Evolutionary conservation across 2,329 filamentous ascomycete species (phyloP).

Genomic region (Westerdykella aurantiaca): DNA sequence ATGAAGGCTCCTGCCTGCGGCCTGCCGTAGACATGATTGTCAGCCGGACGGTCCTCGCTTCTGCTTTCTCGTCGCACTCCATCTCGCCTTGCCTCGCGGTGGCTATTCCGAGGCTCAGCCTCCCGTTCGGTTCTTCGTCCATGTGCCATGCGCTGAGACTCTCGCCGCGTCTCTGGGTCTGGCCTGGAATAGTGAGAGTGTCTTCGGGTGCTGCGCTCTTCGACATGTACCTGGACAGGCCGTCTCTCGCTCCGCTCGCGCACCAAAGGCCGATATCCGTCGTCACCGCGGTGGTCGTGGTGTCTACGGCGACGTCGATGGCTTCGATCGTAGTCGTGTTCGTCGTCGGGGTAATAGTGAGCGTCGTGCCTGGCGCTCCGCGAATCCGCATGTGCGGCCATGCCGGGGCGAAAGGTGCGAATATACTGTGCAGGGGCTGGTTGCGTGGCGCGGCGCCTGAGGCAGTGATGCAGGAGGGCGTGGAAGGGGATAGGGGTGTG

Average conservation of each 20-base stretch:
- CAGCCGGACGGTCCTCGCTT: constrained; percentile 22
- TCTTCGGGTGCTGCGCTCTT: constrained; percentile 36
- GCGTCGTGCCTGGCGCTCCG: constrained; percentile 27
- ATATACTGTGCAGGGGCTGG: constrained; percentile 15
- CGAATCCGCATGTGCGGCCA: constrained; percentile 30
- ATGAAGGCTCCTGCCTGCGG: constrained; percentile 23
- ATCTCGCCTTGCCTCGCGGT: constrained; percentile 25
- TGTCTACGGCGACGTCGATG: constrained; percentile 21
- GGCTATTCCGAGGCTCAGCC: constrained; percentile 25
- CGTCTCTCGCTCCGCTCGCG: constrained; percentile 28
- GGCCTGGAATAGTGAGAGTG: constrained; percentile 35
- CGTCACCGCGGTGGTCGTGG: constrained; percentile 19
- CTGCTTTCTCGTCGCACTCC: constrained; percentile 22
- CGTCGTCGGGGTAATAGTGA: constrained; percentile 14
- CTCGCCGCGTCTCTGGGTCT: constrained; percentile 25
- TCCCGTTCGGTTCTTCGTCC: constrained; percentile 20
- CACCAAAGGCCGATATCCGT: constrained; percentile 21
- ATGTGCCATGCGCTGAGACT: constrained; percentile 30
- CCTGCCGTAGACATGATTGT: constrained; percentile 29
- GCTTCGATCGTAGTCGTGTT: constrained; percentile 21
- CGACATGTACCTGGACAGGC: constrained; percentile 34
- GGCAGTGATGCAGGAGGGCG: constrained; percentile 29
- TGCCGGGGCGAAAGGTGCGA: constrained; percentile 25
- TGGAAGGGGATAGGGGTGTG: constrained; percentile 12
- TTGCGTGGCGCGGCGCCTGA: constrained; percentile 26